Conservation (phyloP, 768 basidiomycete genomes). For the Pleurotus djamor region DNA sequence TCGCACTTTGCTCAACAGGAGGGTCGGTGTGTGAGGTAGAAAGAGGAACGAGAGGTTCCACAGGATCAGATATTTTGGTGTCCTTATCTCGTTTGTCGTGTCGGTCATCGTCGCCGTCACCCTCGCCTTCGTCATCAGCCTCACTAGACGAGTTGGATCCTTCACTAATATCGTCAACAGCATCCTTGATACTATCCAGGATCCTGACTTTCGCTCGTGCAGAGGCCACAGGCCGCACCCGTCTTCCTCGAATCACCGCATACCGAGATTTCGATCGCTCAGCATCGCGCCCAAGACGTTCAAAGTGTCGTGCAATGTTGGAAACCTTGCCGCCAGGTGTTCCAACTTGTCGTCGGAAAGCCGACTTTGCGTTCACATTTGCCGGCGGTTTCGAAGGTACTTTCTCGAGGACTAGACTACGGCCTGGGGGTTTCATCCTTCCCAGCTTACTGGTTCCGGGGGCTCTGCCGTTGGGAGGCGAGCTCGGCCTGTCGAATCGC, state of each 20-base stretch:
- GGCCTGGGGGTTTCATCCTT: slow-evolving; percentile 5
- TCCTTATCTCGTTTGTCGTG: background rate
- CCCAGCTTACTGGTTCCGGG: slow-evolving; percentile 36
- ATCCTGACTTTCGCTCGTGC: slow-evolving; percentile 88
- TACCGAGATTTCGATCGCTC: slow-evolving; percentile 79
- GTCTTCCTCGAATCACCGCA: slow-evolving; percentile 81
- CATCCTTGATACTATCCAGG: slow-evolving; percentile 87
- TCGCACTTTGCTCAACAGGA: slow-evolving; percentile 17
- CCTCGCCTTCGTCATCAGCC: slow-evolving; percentile 56
- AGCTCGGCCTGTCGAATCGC: slow-evolving; percentile 42
- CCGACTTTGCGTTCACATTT: slow-evolving; percentile 41
- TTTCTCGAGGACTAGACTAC: slow-evolving; percentile 36
- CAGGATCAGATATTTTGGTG: slow-evolving; percentile 12
- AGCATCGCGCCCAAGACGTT: slow-evolving; percentile 73
- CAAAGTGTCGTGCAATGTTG: slow-evolving; percentile 88
- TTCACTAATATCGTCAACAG: slow-evolving; percentile 84
- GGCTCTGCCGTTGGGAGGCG: slow-evolving; percentile 33
- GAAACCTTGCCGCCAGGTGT: slow-evolving; percentile 71
- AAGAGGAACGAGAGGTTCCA: background rate
- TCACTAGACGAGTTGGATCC: slow-evolving; percentile 62
- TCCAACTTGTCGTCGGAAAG: slow-evolving; percentile 50
- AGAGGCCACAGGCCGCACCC: slow-evolving; percentile 87
- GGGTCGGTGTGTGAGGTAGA: slow-evolving; percentile 21
- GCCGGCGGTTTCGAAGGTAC: slow-evolving; percentile 39
- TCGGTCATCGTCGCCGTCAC: slow-evolving; percentile 46